Evolutionary conservation across 2,329 filamentous ascomycete species (phyloP), one percentile per base, ranked within the genome.

Genomic region (Chrysoporthe deuterocubensis): DNA sequence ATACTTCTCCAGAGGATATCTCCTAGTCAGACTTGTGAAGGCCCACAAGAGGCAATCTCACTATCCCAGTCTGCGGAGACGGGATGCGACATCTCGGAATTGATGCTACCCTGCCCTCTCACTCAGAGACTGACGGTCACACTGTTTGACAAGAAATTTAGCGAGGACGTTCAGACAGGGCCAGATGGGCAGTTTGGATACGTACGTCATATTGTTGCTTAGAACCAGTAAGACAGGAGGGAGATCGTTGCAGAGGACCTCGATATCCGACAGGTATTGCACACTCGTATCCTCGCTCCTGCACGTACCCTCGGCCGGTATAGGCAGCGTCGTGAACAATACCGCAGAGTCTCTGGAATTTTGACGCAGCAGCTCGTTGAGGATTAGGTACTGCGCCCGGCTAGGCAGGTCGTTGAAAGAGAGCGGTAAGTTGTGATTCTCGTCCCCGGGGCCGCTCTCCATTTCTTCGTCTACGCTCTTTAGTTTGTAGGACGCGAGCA

Each of bases 381-480:
- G 80, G 40, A 97, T 94, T 46, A 96, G 80, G 77, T 97, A 92
- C 76, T 96, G 93, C 1, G 93, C 93, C 18, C 92, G 88, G 73
- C 91, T 92, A 0, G 93, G 93, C 4, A 97, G 81, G 74, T 96
- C 92, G 73, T 97, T 96, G 82, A 97, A 97, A 2, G 89, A 93
- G 2, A 96, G 81, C 0, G 92, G 86, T 3, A 93, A 78, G 2
- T 87, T 84, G 64, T 89, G 88, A 32, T 87, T 86, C 3, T 87
- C 85, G 74, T 85, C 87, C 18, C 80, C 77, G 3, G 83, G 84
- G 5, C 80, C 80, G 6, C 71, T 74, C 7, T 77, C 74, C 26
- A 72, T 74, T 6, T 67, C 65, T 52, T 71, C 73, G 43, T 75
- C 75, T 16, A 74, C 72, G 4, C 73, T 67, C 16, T 71, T 66